Conservation (phyloP, 495 filamentous ascomycete genomes). For the Penicillium robsamsonii region DNA sequence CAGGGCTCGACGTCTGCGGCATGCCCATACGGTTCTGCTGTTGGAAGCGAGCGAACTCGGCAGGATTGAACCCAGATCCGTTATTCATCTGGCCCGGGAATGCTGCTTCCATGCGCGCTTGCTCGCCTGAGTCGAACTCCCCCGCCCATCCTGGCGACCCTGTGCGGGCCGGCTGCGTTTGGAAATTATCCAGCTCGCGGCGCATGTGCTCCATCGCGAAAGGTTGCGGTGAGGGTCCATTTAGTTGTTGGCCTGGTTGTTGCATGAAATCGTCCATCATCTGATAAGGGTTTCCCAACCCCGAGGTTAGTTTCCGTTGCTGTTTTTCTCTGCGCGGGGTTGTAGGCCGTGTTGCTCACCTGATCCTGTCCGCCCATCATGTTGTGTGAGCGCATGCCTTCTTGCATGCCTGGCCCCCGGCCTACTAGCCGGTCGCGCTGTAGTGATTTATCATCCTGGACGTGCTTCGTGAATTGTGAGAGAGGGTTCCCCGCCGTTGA, state of each 20-base stretch:
- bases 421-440: conserved; percentile 85
- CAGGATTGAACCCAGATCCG: conserved; percentile 65
- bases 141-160: conserved; percentile 64
- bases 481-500: conserved; percentile 95
- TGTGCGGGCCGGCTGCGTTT: conserved; percentile 54
- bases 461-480: conserved; percentile 93
- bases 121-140: conserved; percentile 65
- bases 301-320: conserved; percentile 22
- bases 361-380: conserved; percentile 62
- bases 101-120: conserved; percentile 76
- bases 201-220: conserved; percentile 73
- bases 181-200: conserved; percentile 60
- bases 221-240: conserved; percentile 49
- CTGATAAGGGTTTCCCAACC: conserved; percentile 40
- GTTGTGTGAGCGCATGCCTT: conserved; percentile 59
- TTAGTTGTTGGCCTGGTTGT: conserved; percentile 57
- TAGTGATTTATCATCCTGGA: conserved; percentile 89
- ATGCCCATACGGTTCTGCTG: conserved; percentile 59
- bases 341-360: conserved; percentile 38
- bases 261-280: conserved; percentile 94
- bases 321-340: neutral
- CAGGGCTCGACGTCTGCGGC: conserved; percentile 57
- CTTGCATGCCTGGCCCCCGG: conserved; percentile 61
- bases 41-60: conserved; percentile 84
- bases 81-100: conserved; percentile 57